Evolutionary conservation across 768 basidiomycete genomes (phyloP).

Genomic region (Suillus brevipes): DNA sequence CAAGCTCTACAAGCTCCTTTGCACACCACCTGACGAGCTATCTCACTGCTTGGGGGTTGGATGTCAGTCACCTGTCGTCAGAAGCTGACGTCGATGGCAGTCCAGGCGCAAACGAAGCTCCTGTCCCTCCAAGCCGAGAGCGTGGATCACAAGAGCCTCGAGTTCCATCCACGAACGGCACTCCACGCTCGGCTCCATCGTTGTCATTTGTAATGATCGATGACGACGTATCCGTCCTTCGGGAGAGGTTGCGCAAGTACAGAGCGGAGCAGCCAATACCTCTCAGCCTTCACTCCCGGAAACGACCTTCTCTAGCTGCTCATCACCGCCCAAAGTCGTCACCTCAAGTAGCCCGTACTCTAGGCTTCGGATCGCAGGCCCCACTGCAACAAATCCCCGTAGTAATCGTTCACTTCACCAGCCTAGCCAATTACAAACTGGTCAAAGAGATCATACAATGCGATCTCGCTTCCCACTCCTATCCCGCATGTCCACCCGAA

Average conservation of each 20-base stretch:
- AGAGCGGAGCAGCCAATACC: conserved; percentile 51
- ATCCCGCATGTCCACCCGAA: conserved; percentile 64
- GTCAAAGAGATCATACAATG: conserved; percentile 85
- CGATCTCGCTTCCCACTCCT: conserved; percentile 47
- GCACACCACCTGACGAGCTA: conserved; percentile 93
- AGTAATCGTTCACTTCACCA: conserved; percentile 84
- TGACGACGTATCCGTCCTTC: conserved; percentile 82
- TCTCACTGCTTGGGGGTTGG: conserved; percentile 93
- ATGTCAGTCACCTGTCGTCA: conserved; percentile 76
- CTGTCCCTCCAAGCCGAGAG: conserved; percentile 8
- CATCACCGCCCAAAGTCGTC: conserved; percentile 80
- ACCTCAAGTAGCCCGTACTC: conserved; percentile 67
- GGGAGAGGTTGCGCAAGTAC: conserved; percentile 68
- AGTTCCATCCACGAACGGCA: conserved; percentile 20
- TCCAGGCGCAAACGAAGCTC: conserved; percentile 15
- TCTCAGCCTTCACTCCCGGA: conserved; percentile 47
- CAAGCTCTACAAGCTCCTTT: conserved; percentile 84
- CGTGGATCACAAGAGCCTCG: conserved; percentile 21
- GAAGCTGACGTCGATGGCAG: conserved; percentile 51
- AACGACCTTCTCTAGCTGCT: conserved; percentile 66
- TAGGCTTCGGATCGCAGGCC: conserved; percentile 36
- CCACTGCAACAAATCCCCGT: conserved; percentile 34
- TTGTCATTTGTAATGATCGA: conserved; percentile 87
- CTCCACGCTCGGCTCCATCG: conserved; percentile 25
- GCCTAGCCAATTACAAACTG: conserved; percentile 82